A percentile compares a stretch with the other conserved stretches of the same genome.
phyloP scores from a whole-genome alignment of 306 rosid species.

The Gleditsia sinensis region DNA sequence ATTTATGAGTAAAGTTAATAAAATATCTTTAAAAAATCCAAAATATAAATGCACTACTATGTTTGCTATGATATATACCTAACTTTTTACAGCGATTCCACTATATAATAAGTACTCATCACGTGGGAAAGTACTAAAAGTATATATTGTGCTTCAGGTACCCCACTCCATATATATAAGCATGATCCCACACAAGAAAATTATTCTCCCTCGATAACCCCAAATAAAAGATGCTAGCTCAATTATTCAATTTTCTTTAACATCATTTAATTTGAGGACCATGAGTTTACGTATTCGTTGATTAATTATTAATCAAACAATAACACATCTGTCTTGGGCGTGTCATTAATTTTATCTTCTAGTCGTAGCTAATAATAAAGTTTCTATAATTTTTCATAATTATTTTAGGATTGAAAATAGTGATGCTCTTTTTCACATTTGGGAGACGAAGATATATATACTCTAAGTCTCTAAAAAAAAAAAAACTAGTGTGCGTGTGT shows the following conservation, averaged over 20 bases:
- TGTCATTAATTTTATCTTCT: background rate
- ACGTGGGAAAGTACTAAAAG: slow-evolving; percentile 6
- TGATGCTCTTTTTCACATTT: background rate
- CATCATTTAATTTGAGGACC: slow-evolving; percentile 7
- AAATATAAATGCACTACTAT: background rate
- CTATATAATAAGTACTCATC: slow-evolving; percentile 28
- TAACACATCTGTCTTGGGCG: no score
- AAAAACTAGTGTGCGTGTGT: no score
- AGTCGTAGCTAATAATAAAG: no score
- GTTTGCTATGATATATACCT: slow-evolving; percentile 36
- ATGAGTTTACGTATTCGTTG: background rate
- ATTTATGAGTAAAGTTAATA: no score
- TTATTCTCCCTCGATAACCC: slow-evolving; percentile 7
- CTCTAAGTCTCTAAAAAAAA: background rate
- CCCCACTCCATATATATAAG: slow-evolving; percentile 30
- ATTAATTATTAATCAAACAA: background rate
- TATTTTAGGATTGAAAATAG: no score
- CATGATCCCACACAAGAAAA: slow-evolving; percentile 6
- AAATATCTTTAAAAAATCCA: no score
- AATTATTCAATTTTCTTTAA: background rate
- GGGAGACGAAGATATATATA: background rate
- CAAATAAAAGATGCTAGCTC: slow-evolving; percentile 4
- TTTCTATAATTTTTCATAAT: no score
- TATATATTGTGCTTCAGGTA: slow-evolving; percentile 20
- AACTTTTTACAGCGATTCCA: slow-evolving; percentile 35